A percentile compares a stretch with the other conserved stretches of the same genome.
Conservation (phyloP, 2,329 filamentous ascomycete genomes). For the Phialemonium atrogriseum region DNA sequence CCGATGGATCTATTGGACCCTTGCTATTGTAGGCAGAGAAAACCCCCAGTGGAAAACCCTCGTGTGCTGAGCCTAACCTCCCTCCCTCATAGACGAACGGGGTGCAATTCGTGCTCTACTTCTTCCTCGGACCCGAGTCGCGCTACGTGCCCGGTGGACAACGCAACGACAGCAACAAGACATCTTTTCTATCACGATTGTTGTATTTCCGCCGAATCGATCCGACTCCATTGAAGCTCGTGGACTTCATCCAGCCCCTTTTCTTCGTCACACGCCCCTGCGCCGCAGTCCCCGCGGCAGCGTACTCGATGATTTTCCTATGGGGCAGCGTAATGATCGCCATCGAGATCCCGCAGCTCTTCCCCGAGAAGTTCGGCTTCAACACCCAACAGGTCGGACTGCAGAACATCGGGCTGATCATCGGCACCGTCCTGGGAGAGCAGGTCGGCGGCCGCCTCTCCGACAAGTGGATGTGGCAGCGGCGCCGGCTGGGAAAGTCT, state of each 20-base stretch:
- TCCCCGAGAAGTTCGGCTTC: slow-evolving; percentile 45
- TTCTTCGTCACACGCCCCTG: slow-evolving; percentile 32
- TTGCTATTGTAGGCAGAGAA: slow-evolving; percentile 45
- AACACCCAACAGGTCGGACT: slow-evolving; percentile 49
- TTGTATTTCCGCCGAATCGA: slow-evolving; percentile 41
- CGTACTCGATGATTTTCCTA: slow-evolving; percentile 50
- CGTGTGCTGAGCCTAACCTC: too few relatives aligned
- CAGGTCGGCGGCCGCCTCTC: slow-evolving; percentile 45
- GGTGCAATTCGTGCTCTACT: slow-evolving; percentile 45
- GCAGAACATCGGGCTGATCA: slow-evolving; percentile 47
- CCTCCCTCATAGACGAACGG: slow-evolving; percentile 45
- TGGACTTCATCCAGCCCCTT: slow-evolving; percentile 43
- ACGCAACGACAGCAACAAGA: slow-evolving; percentile 27
- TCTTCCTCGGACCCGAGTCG: slow-evolving; percentile 47
- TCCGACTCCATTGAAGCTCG: slow-evolving; percentile 34
- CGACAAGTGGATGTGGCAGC: slow-evolving; percentile 42
- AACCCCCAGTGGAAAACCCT: too few relatives aligned
- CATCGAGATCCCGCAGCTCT: slow-evolving; percentile 52
- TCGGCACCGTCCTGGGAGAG: slow-evolving; percentile 50
- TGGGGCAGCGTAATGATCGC: slow-evolving; percentile 44
- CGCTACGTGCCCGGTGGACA: slow-evolving; percentile 36
- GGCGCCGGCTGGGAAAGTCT: slow-evolving; percentile 19
- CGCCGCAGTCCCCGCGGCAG: slow-evolving; percentile 39
- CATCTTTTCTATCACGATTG: slow-evolving; percentile 34
- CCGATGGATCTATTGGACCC: slow-evolving; percentile 50